These are phyloP conservation scores for Protea cynaroides DNA, from an alignment of 164 flowering plant genomes.

Conservation along the genomic window DNA sequence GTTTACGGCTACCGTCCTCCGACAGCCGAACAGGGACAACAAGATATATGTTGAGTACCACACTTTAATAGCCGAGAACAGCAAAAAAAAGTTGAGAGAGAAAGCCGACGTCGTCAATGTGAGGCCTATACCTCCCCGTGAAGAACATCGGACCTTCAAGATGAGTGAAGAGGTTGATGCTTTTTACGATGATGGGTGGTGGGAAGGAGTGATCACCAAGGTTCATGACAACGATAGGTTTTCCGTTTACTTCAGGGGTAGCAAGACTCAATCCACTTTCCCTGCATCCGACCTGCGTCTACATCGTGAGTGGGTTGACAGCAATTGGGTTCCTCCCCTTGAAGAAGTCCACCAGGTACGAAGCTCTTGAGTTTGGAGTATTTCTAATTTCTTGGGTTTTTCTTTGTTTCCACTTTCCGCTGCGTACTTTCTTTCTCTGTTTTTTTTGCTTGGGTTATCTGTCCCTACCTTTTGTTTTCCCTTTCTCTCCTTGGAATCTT, in stretches of 20 bases:
- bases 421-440: too few relatives aligned
- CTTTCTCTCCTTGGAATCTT: not conserved
- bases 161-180: slow-evolving; percentile 38
- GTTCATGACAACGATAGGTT: slow-evolving; percentile 10
- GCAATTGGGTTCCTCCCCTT: slow-evolving; percentile 29
- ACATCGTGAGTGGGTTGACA: slow-evolving; percentile 34
- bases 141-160: slow-evolving; percentile 5
- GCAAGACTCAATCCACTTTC: slow-evolving; percentile 25
- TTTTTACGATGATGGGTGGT: slow-evolving; percentile 38
- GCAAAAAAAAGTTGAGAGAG: slow-evolving; percentile 22
- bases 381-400: not conserved
- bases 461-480: too few relatives aligned
- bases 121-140: slow-evolving; percentile 31
- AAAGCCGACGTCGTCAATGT: slow-evolving; percentile 14
- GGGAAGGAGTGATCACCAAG: slow-evolving; percentile 33
- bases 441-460: too few relatives aligned
- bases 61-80: slow-evolving; percentile 14
- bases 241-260: slow-evolving; percentile 23
- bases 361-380: too few relatives aligned
- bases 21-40: slow-evolving; percentile 8
- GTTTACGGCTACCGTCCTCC: slow-evolving; percentile 29
- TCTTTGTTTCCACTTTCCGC: too few relatives aligned
- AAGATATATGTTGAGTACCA: slow-evolving; percentile 24
- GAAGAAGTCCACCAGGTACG: not conserved
- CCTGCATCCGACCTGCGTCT: slow-evolving; percentile 15